Conservation (phyloP, 2,329 filamentous ascomycete genomes). For the Cercospora sp. region DNA sequence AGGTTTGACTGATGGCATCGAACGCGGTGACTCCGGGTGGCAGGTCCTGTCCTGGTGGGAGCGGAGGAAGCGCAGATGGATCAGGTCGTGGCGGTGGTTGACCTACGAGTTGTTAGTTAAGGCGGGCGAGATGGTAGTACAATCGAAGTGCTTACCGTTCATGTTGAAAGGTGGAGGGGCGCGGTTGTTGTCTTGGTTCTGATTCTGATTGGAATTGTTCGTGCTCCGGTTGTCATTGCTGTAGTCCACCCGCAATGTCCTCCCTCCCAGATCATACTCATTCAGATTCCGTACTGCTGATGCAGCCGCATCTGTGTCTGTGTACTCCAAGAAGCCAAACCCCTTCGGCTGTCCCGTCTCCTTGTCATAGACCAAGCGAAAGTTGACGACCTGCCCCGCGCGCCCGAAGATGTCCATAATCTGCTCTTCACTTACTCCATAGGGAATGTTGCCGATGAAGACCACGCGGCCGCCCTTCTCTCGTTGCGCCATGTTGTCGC, state of each 20-base stretch:
- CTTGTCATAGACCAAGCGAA: conserved; percentile 90
- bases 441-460: conserved; percentile 85
- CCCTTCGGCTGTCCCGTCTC: conserved; percentile 94
- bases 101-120: not conserved
- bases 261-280: conserved; percentile 90
- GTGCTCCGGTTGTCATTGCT: conserved; percentile 81
- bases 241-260: conserved; percentile 93
- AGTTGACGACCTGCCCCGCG: conserved; percentile 86
- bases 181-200: conserved; percentile 24
- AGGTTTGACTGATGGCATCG: conserved; percentile 88
- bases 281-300: conserved; percentile 95
- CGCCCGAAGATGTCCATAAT: conserved; percentile 91
- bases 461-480: conserved; percentile 77
- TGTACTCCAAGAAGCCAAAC: conserved; percentile 95
- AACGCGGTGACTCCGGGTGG: conserved; percentile 79
- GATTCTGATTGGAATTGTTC: conserved; percentile 21
- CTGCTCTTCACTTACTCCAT: conserved; percentile 91
- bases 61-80: conserved; percentile 66
- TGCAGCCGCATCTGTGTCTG: conserved; percentile 86
- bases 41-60: conserved; percentile 82
- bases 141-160: conserved; percentile 17
- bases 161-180: conserved; percentile 50
- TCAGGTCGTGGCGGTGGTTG: conserved; percentile 31
- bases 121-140: too few relatives aligned
- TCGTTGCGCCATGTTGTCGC: conserved; percentile 37